Base-by-base conservation (phyloP, 176 grass and related monocot species). In the Chloris gayana region DNA sequence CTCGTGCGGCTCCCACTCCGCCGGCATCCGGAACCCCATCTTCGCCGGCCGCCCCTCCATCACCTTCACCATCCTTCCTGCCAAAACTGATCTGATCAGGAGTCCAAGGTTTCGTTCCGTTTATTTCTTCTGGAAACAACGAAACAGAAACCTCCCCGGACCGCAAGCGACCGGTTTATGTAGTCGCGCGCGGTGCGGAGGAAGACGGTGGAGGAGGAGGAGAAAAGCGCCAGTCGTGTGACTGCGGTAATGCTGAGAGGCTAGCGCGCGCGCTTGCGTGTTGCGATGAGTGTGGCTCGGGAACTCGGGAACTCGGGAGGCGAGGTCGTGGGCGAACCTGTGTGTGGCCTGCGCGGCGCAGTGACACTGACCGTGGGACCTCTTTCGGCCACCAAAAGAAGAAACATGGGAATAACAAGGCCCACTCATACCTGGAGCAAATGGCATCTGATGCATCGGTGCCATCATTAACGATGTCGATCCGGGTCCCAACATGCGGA, bases 1-100 rank as follows among this genome's bases (percentile, higher is more conserved):
- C n/a, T 81, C 73, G 75, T 98, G 95, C 51, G 56, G 82, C 76
- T 98, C 95, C 95, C 95, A 98, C 88, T 98, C 95, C 10, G 95
- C 92, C 35, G 95, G 92, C 92, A 98, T 98, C 89, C 73, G 74
- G 90, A 88, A 98, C 7, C 95, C 90, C 80, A 94, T 17, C 37
- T 80, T 64, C 32, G 81, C 70, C 51, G 92, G 92, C 17, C 24
- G 80, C 41, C 83, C 87, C 27, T 59, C 46, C 59, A 87, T 31
- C 21, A 64, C 54, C 81, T 89, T 89, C 81, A 31, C 39, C 92
- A 87, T 88, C 47, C 49, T 12, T 25, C 22, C 3, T 7, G 21
- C 7, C 18, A 18, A 6, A 7, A 24, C 22, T 7, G 54, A 24
- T 24, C 22, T 24, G 11, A 10, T 9, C 22, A 57, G 54, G 54